Evolutionary conservation across 192 early-diverging fungal genomes (phyloP).

Genomic region (Coemansia aciculifera): DNA sequence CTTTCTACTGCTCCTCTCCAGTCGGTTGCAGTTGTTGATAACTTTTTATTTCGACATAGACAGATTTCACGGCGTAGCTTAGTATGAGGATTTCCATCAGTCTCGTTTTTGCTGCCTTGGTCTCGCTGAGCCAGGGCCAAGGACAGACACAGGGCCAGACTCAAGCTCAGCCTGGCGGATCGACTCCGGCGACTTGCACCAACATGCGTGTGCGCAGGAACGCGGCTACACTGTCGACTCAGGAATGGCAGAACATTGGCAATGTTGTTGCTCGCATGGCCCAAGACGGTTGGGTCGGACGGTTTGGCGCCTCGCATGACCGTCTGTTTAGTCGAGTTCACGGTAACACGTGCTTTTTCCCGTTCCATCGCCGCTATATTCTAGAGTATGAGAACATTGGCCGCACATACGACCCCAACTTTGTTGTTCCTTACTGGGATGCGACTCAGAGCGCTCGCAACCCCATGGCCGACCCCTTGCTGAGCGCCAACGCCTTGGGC

Average conservation of each 20-base stretch:
- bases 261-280: slow-evolving; percentile 41
- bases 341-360: slow-evolving; percentile 51
- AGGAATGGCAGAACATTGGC: slow-evolving; percentile 48
- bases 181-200: slow-evolving; percentile 21
- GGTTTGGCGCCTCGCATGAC: slow-evolving; percentile 43
- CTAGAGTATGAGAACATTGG: slow-evolving; percentile 51
- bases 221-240: slow-evolving; percentile 37
- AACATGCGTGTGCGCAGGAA: slow-evolving; percentile 42
- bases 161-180: not conserved
- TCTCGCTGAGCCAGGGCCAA: slow-evolving; percentile 28
- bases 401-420: slow-evolving; percentile 41
- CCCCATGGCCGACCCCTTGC: slow-evolving; percentile 32
- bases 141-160: slow-evolving; percentile 5
- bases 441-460: slow-evolving; percentile 44
- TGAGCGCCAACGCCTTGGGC: slow-evolving; percentile 30
- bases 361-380: slow-evolving; percentile 56
- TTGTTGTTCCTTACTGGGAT: slow-evolving; percentile 56
- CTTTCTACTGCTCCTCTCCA: not conserved
- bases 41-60: not conserved
- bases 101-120: slow-evolving; percentile 34
- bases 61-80: not conserved
- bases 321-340: slow-evolving; percentile 46
- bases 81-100: slow-evolving; percentile 40
- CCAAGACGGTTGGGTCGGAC: slow-evolving; percentile 38
- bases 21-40: not conserved